Evolutionary conservation across 257 asterid species (phyloP), one percentile per base, ranked within the genome.

Genomic region (Solanum acaule): DNA sequence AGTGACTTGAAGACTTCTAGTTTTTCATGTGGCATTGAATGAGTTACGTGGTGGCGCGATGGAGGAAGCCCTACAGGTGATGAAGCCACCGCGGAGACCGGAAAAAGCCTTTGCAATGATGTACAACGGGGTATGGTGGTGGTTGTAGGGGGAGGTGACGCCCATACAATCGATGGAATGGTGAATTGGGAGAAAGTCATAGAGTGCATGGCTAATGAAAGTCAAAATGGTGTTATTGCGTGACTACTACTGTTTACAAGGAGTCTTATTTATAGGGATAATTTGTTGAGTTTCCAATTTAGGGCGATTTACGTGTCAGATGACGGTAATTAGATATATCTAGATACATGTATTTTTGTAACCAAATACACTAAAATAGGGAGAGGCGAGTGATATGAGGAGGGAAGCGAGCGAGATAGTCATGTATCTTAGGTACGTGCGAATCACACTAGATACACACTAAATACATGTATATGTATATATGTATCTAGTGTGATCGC

Each of bases 1-100:
- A 91, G 87, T 2, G 93, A 91, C 73, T 89, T 90, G 82, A 91
- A 90, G 5, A 91, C 14, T 70, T 92, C 91, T 25, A 52, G 20
- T 6, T 90, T 91, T 22, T 90, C 89, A 0, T 87, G 86, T 56
- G 88, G 89, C 92, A 91, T 78, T 56, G 92, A 86, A 83, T 83
- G 90, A 23, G 87, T 84, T 10, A 52, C 25, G 16, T 82, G 87
- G 49, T 38, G 82, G 72, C 40, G 9, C 9, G 40, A 31, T 49
- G 22, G 59, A 49, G 59, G 22, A 2, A 22, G 8, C 18, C 0
- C 20, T 49, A 49, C 15, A 49, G 8, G 59, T 49, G 59, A 49
- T 49, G 59, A 49, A 14, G 77, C 87, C 63, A 23, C 10, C n/a
- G 85, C 82, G n/a, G 83, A 33, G 73, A 89, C 61, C 15, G 86